phyloP scores from a whole-genome alignment of 352 stramenopile genomes.

The Phytophthora europaea region DNA sequence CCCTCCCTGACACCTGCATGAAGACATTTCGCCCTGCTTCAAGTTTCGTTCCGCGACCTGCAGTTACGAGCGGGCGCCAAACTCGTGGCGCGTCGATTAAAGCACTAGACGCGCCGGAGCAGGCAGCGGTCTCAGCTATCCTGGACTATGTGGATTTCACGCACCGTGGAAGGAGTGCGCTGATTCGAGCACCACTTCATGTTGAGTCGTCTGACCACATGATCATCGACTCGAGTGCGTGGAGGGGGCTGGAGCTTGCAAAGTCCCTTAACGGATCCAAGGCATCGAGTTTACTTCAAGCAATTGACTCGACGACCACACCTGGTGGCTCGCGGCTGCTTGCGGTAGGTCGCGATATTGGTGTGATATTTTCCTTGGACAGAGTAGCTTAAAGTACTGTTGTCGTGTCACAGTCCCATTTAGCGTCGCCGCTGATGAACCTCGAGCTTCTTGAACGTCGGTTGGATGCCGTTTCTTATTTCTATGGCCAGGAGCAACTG shows the following conservation, averaged over 20 bases:
- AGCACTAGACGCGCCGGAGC: constrained; percentile 37
- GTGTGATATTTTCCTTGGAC: neutral
- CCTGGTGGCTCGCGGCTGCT: constrained; percentile 73
- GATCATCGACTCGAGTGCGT: constrained; percentile 84
- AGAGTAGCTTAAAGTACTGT: neutral
- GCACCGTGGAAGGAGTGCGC: constrained; percentile 43
- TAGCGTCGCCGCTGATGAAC: constrained; percentile 73
- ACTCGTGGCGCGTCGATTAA: constrained; percentile 12
- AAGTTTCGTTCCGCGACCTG: constrained; percentile 28
- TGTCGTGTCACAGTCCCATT: constrained; percentile 72
- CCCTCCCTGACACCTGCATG: constrained; percentile 64
- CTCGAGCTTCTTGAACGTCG: constrained; percentile 56
- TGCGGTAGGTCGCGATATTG: constrained; percentile 44
- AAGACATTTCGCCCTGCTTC: constrained; percentile 61
- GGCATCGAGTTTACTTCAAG: constrained; percentile 65
- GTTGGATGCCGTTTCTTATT: constrained; percentile 64
- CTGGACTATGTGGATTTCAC: constrained; percentile 80
- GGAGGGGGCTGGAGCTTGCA: constrained; percentile 74
- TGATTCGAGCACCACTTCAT: constrained; percentile 58
- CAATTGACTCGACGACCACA: constrained; percentile 75
- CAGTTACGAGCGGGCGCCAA: constrained; percentile 7
- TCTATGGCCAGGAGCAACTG: constrained; percentile 56
- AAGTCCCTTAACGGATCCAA: constrained; percentile 74
- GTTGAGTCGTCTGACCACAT: constrained; percentile 79
- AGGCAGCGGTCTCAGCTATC: constrained; percentile 60